A percentile compares a stretch with the other conserved stretches of the same genome.
phyloP scores from a whole-genome alignment of 1,284 basidiomycete genomes.

The Mycena sp. region DNA sequence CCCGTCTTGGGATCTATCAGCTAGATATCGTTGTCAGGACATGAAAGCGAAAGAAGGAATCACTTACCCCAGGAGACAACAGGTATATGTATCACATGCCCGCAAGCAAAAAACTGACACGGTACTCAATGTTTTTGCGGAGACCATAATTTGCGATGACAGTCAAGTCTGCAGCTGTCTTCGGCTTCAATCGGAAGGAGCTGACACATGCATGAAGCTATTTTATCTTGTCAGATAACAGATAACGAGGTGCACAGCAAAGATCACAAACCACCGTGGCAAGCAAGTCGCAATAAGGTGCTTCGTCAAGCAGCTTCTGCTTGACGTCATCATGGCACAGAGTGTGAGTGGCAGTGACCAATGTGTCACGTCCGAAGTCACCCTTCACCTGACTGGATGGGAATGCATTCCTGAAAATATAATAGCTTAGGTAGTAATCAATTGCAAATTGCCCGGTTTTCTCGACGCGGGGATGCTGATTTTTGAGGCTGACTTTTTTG shows the following conservation, averaged over 20 bases:
- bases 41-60: neutral
- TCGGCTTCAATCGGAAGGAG: neutral
- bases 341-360: neutral
- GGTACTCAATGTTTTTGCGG: neutral
- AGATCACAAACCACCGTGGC: neutral
- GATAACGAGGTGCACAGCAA: neutral
- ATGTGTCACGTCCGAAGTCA: neutral
- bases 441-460: neutral
- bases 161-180: neutral
- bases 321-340: neutral
- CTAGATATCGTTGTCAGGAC: neutral
- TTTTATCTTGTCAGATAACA: no score
- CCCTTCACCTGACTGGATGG: neutral
- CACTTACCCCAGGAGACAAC: neutral
- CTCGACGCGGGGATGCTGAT: conserved; percentile 1
- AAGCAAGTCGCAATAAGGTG: neutral
- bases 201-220: conserved; percentile 1
- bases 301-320: neutral
- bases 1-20: neutral
- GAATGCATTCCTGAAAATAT: neutral
- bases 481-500: no score
- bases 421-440: neutral
- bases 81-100: neutral
- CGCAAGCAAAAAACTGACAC: neutral
- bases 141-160: neutral